Evolutionary conservation across 148 eudicot genomes (phyloP), one percentile per base, ranked within the genome.

Genomic region (Fagopyrum homotropicum): DNA sequence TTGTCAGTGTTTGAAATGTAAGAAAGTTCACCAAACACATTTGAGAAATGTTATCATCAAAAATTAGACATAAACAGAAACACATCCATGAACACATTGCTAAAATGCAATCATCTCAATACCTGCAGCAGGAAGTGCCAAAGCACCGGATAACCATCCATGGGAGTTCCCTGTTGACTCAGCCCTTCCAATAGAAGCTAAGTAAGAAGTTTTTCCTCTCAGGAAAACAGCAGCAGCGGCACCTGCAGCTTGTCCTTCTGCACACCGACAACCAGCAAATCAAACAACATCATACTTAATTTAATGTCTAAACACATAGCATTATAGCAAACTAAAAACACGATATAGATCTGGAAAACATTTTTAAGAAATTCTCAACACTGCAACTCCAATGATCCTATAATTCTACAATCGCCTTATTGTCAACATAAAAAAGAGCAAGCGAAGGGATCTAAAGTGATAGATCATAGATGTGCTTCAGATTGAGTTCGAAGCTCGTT

Each of bases 111-210:
- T 9, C 73, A 76, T 26, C 57, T 57, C 43, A 69, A 47, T 75
- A 96, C 99, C 98, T 88, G 98, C 98, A 11, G 90, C 86, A 45
- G 99, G 98, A 78, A 96, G 90, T 51, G 97, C 92, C 78, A 96
- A 83, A 49, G 85, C 88, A 75, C 86, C 82, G 75, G 93, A 79
- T 74, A 90, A 73, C 96, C 93, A 96, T 75, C 82, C 78, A 68
- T 83, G 72, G 45, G 85, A 84, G 26, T 86, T 84, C 76, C 86
- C 85, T 30, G 82, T 79, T 51, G 88, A 83, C 54, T 81, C 75
- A 35, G 76, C 68, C 64, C 89, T 83, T 73, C 84, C 90, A 48
- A 83, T 78, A 44, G 91, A 83, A 73, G 94, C 88, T 76, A 92
- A 80, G 74, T 84, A 81, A 9, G 90, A 73, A 72, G 79, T 72